Conservation (phyloP, 2,329 filamentous ascomycete genomes). For the Penicillium crustosum region DNA sequence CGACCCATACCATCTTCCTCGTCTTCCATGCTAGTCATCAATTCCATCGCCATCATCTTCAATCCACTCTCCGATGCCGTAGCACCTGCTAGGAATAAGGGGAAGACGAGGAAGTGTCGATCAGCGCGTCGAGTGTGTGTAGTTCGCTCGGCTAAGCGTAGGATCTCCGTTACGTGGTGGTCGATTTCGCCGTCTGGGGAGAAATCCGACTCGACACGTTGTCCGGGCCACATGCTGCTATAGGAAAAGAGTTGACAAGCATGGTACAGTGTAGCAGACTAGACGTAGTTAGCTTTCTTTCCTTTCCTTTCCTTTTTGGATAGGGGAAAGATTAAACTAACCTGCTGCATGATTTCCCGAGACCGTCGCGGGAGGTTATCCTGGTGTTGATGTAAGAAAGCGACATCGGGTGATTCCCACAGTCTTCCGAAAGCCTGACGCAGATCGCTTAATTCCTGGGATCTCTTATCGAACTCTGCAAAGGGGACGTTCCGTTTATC, state of each 20-base stretch:
- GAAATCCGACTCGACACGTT: slow-evolving; percentile 44
- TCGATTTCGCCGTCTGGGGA: slow-evolving; percentile 45
- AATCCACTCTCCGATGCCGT: slow-evolving; percentile 43
- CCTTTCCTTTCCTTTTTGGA: too few relatives aligned
- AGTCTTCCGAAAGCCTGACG: slow-evolving; percentile 40
- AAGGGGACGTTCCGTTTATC: slow-evolving; percentile 32
- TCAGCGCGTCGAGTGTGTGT: slow-evolving; percentile 42
- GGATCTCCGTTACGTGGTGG: slow-evolving; percentile 46
- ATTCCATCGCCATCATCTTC: slow-evolving; percentile 50
- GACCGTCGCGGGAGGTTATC: slow-evolving; percentile 38
- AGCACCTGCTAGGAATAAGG: slow-evolving; percentile 54
- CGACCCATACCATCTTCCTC: slow-evolving; percentile 47
- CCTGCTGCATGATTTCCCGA: slow-evolving; percentile 47
- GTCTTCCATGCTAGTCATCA: slow-evolving; percentile 51
- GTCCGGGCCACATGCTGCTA: slow-evolving; percentile 54
- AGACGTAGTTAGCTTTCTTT: not conserved
- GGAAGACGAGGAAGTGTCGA: slow-evolving; percentile 52
- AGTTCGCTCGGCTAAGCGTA: slow-evolving; percentile 46
- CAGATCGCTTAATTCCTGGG: slow-evolving; percentile 38
- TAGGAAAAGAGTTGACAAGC: slow-evolving; percentile 54
- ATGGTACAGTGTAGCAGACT: slow-evolving; percentile 49
- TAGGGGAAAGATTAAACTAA: slow-evolving; percentile 26
- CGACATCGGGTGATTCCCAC: slow-evolving; percentile 41
- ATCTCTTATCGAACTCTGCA: slow-evolving; percentile 25
- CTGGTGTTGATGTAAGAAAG: slow-evolving; percentile 38